Conservation (phyloP, 331 rosid species). For the Telfairia occidentalis region DNA sequence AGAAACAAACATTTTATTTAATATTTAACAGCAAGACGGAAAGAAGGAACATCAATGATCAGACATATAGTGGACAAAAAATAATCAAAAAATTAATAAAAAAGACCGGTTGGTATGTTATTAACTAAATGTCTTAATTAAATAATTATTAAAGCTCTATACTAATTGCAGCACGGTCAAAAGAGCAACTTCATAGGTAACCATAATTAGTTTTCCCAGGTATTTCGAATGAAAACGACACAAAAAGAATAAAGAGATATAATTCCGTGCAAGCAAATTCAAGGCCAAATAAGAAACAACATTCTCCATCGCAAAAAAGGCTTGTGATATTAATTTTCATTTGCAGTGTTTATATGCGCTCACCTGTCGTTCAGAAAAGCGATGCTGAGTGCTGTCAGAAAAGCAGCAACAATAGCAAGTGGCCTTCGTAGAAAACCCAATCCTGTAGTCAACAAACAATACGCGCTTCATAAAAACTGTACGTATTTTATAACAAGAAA, state of each 20-base stretch:
- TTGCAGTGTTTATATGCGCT: background rate
- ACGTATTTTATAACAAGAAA: background rate
- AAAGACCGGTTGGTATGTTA: background rate
- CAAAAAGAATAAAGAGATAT: background rate
- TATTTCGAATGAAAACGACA: background rate
- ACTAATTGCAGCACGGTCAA: background rate
- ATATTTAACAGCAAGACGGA: background rate
- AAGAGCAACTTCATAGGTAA: background rate
- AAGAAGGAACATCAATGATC: background rate
- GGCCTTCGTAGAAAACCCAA: conserved; percentile 87
- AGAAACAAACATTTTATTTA: background rate
- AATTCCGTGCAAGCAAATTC: background rate
- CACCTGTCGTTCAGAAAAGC: conserved; percentile 95
- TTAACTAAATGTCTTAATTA: background rate
- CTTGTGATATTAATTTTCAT: background rate
- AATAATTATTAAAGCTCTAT: background rate
- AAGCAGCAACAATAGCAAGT: conserved; percentile 61
- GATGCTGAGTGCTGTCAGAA: conserved; percentile 68
- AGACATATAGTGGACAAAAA: background rate
- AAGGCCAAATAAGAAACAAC: background rate
- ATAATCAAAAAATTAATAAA: background rate
- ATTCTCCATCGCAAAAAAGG: background rate
- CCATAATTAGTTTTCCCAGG: background rate
- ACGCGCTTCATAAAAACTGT: background rate
- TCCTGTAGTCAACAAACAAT: conserved; percentile 34